These are phyloP conservation scores for Hansenula lynferdii DNA, from an alignment of 1,139 yeast genomes.

Conservation along the genomic window DNA sequence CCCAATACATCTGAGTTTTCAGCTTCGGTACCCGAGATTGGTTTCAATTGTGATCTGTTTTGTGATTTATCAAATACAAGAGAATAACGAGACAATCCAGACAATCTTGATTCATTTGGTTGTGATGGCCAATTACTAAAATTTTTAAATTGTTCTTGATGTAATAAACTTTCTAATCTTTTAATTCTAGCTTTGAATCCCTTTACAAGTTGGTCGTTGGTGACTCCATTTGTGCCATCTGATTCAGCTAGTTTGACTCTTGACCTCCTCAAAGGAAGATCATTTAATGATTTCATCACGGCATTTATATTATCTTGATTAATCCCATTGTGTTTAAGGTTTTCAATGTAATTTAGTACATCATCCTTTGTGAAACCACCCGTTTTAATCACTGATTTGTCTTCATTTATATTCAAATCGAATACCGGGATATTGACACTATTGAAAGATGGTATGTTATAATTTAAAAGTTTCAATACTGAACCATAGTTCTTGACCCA, in stretches of 20 bases:
- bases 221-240: background rate
- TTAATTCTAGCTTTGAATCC: constrained; percentile 57
- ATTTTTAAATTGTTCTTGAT: constrained; percentile 58
- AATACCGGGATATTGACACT: constrained; percentile 33
- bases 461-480: constrained; percentile 33
- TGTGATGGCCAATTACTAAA: constrained; percentile 51
- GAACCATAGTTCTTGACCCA: constrained; percentile 64
- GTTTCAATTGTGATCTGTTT: background rate
- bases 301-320: constrained; percentile 33
- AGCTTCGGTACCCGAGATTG: background rate
- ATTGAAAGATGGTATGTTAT: constrained; percentile 21
- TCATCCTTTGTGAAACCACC: constrained; percentile 25
- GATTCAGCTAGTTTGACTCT: constrained; percentile 10
- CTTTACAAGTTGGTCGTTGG: constrained; percentile 32
- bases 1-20: background rate
- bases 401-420: constrained; percentile 36
- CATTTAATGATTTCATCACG: constrained; percentile 44
- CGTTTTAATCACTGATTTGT: constrained; percentile 15
- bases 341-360: constrained; percentile 29
- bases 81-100: constrained; percentile 12
- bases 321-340: constrained; percentile 24
- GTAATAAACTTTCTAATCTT: constrained; percentile 61
- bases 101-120: constrained; percentile 7
- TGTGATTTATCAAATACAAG: background rate
- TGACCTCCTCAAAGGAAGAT: constrained; percentile 30